Evolutionary conservation across 306 rosid genomes (phyloP), one percentile per base, ranked within the genome.

Genomic region (Prunus padus): DNA sequence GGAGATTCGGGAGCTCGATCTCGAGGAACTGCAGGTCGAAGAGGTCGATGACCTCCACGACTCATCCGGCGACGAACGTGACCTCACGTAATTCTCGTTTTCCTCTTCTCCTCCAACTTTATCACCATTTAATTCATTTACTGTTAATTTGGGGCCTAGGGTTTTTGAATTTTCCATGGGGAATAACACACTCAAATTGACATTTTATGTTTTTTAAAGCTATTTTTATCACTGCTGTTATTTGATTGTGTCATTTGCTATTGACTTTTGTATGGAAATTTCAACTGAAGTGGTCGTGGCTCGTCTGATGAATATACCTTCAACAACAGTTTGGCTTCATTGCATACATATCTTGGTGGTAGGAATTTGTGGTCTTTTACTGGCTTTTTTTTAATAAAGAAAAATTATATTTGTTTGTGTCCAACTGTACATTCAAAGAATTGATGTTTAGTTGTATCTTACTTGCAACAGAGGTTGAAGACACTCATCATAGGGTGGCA

Each of bases 321-420:
- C 81, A 76, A 91, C 64, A 81, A 90, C 51, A 51, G 80, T 67
- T 72, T 91, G 83, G 79, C 99, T 54, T 87, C 96, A 16, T 67
- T 92, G 72, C 99, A 95, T 71, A 86, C 97, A 0, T 95, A 95
- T 84, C 97, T 95, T 18, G 99, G 99, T 13, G 99, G 99, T 95
- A 81, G 25, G 89, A 57, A 14, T 68, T 66, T 37, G 45, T 2
- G 30, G 10, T 50, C 59, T 18, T 70, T 81, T 52, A 15, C 18
- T 78, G 50, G 46, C 9, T 60, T 1, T 28, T 0, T 12, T 11
- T 47, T 47, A 13, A 11, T 9, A 10, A 46, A 3, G 51, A 46
- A 47, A 47, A 23, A 23, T 13, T 59, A 13, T 45, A 44, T 50
- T 54, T 55, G 9, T 62, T 66, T 60, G 11, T 52, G 60, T 50